Evolutionary conservation across 306 rosid genomes (phyloP).

Genomic region (Alnus rubra): DNA sequence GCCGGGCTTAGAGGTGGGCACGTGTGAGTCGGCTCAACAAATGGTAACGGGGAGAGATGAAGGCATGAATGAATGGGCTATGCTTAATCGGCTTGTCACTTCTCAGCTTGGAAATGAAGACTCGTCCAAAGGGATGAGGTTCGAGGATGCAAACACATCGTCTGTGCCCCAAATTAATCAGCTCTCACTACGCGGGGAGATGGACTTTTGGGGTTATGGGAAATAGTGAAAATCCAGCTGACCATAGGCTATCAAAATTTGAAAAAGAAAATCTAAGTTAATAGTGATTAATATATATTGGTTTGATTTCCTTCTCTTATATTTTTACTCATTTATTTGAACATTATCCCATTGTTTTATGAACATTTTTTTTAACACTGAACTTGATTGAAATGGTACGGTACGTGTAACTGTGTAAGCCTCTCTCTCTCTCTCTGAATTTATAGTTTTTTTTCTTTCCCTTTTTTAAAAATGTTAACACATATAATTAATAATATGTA

Average conservation of each 20-base stretch:
- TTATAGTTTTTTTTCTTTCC: not conserved
- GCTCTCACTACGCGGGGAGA: conserved; percentile 75
- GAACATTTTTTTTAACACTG: not conserved
- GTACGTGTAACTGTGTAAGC: too few species aligned
- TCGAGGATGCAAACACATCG: conserved; percentile 46
- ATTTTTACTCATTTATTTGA: not conserved
- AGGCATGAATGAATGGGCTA: conserved; percentile 72
- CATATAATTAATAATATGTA: too few species aligned
- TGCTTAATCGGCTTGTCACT: conserved; percentile 73
- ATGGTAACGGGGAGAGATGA: conserved; percentile 35
- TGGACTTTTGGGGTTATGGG: conserved; percentile 85
- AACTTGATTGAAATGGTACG: not conserved
- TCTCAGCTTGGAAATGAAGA: conserved; percentile 65
- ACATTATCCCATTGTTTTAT: not conserved
- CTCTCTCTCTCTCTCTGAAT: not conserved
- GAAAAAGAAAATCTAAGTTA: not conserved
- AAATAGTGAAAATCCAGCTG: conserved; percentile 34
- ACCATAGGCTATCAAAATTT: not conserved
- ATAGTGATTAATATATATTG: not conserved
- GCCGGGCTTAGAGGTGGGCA: conserved; percentile 47
- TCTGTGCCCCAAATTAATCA: conserved; percentile 56
- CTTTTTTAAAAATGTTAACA: too few species aligned
- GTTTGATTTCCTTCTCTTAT: not conserved
- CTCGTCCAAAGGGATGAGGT: conserved; percentile 52
- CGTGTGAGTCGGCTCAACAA: conserved; percentile 44